Conservation (phyloP, 768 basidiomycete species). For the Collybia sp. region DNA sequence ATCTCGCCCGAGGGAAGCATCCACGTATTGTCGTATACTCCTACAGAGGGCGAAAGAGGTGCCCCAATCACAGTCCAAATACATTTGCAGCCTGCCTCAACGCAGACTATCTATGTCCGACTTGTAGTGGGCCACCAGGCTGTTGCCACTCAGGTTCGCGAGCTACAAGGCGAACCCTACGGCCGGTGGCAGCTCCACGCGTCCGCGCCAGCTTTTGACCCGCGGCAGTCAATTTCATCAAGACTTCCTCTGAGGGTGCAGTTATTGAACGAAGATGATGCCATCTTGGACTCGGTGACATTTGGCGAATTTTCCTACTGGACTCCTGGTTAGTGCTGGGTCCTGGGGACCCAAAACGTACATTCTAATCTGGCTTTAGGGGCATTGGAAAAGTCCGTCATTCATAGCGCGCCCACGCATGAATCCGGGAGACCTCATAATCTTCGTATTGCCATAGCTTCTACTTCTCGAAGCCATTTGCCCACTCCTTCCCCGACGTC, state of each 20-base stretch:
- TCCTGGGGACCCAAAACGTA: neutral
- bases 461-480: too few species aligned
- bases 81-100: slow-evolving; percentile 46
- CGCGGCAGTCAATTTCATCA: slow-evolving; percentile 31
- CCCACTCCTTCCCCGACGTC: slow-evolving; percentile 9
- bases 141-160: slow-evolving; percentile 61
- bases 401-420: too few species aligned
- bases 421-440: too few species aligned
- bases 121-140: slow-evolving; percentile 71
- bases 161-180: slow-evolving; percentile 38
- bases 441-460: too few species aligned
- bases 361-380: too few species aligned
- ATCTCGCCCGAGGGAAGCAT: slow-evolving; percentile 51
- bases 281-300: slow-evolving; percentile 56
- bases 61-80: slow-evolving; percentile 61
- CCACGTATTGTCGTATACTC: slow-evolving; percentile 61
- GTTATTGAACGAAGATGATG: slow-evolving; percentile 49
- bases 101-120: slow-evolving; percentile 58
- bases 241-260: slow-evolving; percentile 58
- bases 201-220: slow-evolving; percentile 49
- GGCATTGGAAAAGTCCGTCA: too few species aligned
- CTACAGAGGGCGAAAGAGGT: slow-evolving; percentile 59
- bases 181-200: slow-evolving; percentile 66
- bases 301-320: slow-evolving; percentile 75
- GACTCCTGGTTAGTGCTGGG: slow-evolving; percentile 7